phyloP scores from a whole-genome alignment of 345 rosid species.

The Turnera subulata region DNA sequence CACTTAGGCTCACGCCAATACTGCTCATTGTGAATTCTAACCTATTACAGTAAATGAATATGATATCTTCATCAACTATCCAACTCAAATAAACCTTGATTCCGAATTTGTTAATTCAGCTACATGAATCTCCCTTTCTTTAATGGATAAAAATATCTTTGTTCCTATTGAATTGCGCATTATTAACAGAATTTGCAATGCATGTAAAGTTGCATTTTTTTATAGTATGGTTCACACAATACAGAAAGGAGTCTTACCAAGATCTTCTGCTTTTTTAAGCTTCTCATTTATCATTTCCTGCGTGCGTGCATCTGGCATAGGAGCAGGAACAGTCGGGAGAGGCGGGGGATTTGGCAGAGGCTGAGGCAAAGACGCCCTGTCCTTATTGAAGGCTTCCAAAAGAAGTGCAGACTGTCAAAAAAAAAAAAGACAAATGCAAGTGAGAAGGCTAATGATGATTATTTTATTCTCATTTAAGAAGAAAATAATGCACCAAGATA shows the following conservation, averaged over 20 bases:
- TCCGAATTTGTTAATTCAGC: too few relatives aligned
- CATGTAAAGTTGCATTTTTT: too few relatives aligned
- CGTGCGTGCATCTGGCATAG: slow-evolving; percentile 81
- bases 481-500: background rate
- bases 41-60: too few relatives aligned
- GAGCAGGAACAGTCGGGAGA: slow-evolving; percentile 57
- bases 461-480: background rate
- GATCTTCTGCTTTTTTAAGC: slow-evolving; percentile 96
- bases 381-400: slow-evolving; percentile 97
- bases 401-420: slow-evolving; percentile 73
- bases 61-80: too few relatives aligned
- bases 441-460: background rate
- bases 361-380: slow-evolving; percentile 92
- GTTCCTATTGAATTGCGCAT: too few relatives aligned
- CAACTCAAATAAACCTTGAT: too few relatives aligned
- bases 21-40: too few relatives aligned
- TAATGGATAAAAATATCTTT: too few relatives aligned
- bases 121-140: too few relatives aligned
- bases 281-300: slow-evolving; percentile 99
- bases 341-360: slow-evolving; percentile 73
- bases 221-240: too few relatives aligned
- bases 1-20: too few relatives aligned
- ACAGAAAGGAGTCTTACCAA: slow-evolving; percentile 63
- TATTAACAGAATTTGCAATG: too few relatives aligned
- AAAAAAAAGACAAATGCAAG: background rate